Evolutionary conservation across 2,329 filamentous ascomycete genomes (phyloP).

Genomic region (Hypoxylon sp.): DNA sequence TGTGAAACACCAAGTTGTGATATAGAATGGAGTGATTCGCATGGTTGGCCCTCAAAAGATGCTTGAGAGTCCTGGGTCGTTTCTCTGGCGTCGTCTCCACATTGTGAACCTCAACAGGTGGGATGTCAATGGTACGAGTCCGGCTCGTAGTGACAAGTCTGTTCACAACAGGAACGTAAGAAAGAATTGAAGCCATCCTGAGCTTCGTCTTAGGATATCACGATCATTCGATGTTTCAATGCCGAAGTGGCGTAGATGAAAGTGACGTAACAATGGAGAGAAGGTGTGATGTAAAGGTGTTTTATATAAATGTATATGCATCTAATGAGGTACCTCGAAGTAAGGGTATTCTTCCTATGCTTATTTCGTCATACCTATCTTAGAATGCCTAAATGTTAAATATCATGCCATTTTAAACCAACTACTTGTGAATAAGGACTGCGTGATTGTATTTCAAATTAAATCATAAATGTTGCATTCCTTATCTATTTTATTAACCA

Average conservation of each 20-base stretch:
- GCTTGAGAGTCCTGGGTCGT: slow-evolving; percentile 83
- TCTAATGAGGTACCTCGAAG: slow-evolving; percentile 2
- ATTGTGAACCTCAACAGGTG: slow-evolving; percentile 76
- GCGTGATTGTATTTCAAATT: neutral
- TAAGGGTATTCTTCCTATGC: neutral
- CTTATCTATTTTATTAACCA: too few species aligned
- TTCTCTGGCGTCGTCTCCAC: slow-evolving; percentile 84
- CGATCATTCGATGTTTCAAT: slow-evolving; percentile 1
- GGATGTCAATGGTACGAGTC: slow-evolving; percentile 60
- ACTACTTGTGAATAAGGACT: too few species aligned
- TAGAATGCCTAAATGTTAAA: too few species aligned
- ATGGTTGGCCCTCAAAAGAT: slow-evolving; percentile 91
- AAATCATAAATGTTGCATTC: neutral
- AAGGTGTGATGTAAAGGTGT: slow-evolving; percentile 4
- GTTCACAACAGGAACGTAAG: slow-evolving; percentile 54
- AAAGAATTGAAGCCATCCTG: slow-evolving; percentile 52
- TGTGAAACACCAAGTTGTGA: slow-evolving; percentile 77
- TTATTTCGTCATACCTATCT: too few species aligned
- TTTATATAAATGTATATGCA: slow-evolving; percentile 15
- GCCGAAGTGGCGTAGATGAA: slow-evolving; percentile 15
- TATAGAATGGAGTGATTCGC: slow-evolving; percentile 87
- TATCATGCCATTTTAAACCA: too few species aligned
- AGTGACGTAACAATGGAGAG: slow-evolving; percentile 32
- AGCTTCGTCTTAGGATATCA: slow-evolving; percentile 18
- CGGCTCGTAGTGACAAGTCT: slow-evolving; percentile 46